Evolutionary conservation across 2,329 filamentous ascomycete species (phyloP).

Genomic region (Madurella fahalii): DNA sequence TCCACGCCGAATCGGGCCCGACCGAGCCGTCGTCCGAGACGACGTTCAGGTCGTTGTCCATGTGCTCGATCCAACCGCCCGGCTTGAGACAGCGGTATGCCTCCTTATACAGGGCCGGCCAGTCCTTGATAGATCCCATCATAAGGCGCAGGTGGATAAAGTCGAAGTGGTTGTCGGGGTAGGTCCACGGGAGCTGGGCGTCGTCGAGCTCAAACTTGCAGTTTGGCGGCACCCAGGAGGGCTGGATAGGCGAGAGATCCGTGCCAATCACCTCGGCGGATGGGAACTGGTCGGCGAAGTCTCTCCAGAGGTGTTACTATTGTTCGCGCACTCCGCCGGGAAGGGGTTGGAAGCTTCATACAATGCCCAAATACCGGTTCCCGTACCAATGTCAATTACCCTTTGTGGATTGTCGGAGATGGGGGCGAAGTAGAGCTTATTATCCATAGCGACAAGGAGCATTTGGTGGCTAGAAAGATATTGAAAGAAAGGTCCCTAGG

Average conservation of each 20-base stretch:
- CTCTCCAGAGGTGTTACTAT: neutral
- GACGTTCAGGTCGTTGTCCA: neutral
- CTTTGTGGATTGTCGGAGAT: slow-evolving; percentile 1
- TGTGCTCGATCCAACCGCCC: slow-evolving; percentile 7
- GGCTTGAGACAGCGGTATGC: neutral
- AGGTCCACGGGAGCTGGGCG: neutral
- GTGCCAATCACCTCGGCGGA: neutral
- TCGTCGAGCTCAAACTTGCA: slow-evolving; percentile 1
- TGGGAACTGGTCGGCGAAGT: neutral
- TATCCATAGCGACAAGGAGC: slow-evolving; percentile 1
- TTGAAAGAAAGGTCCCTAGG: too few relatives aligned
- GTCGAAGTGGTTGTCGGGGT: neutral
- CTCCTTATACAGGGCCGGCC: neutral
- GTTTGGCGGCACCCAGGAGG: slow-evolving; percentile 3
- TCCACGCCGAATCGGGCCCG: neutral
- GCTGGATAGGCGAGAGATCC: neutral
- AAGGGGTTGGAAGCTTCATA: neutral
- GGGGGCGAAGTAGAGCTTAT: slow-evolving; percentile 2
- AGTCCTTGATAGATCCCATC: slow-evolving; percentile 1
- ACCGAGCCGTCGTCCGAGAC: neutral
- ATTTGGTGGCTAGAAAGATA: slow-evolving; percentile 4
- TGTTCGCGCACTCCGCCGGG: neutral
- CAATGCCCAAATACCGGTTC: slow-evolving; percentile 2
- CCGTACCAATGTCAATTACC: slow-evolving; percentile 5
- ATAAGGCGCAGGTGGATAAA: slow-evolving; percentile 3